Evolutionary conservation across 257 asterid genomes (phyloP).

Genomic region (Nicotiana knightiana): DNA sequence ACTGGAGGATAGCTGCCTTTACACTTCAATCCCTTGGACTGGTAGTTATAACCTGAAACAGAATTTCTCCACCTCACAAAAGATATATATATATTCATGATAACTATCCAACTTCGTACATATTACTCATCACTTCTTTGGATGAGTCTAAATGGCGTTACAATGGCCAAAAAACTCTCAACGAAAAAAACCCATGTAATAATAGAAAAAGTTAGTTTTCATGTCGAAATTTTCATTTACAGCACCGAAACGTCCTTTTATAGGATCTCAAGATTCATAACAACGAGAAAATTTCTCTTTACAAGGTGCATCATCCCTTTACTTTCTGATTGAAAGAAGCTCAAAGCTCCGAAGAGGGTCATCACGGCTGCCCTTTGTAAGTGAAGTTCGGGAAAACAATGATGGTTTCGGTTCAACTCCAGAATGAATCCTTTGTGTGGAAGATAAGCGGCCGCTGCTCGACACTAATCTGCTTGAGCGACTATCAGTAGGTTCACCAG

Average conservation of each 20-base stretch:
- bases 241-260: neutral
- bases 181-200: neutral
- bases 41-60: neutral
- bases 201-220: neutral
- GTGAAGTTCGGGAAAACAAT: conserved; percentile 39
- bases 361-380: conserved; percentile 54
- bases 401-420: conserved; percentile 11
- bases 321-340: conserved; percentile 57
- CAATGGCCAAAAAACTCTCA: conserved; percentile 14
- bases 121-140: conserved; percentile 25
- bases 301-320: conserved; percentile 1
- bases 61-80: neutral
- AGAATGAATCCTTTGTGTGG: conserved; percentile 15
- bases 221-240: neutral
- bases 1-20: too few relatives aligned
- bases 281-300: conserved; percentile 14
- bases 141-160: conserved; percentile 32
- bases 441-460: conserved; percentile 40
- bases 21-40: neutral
- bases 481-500: conserved; percentile 43
- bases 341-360: conserved; percentile 94
- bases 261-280: conserved; percentile 29
- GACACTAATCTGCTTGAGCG: conserved; percentile 32
- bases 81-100: conserved; percentile 1
- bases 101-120: conserved; percentile 19